Evolutionary conservation across 805 yeast genomes (phyloP).

Genomic region (Nakazawaea peltata): DNA sequence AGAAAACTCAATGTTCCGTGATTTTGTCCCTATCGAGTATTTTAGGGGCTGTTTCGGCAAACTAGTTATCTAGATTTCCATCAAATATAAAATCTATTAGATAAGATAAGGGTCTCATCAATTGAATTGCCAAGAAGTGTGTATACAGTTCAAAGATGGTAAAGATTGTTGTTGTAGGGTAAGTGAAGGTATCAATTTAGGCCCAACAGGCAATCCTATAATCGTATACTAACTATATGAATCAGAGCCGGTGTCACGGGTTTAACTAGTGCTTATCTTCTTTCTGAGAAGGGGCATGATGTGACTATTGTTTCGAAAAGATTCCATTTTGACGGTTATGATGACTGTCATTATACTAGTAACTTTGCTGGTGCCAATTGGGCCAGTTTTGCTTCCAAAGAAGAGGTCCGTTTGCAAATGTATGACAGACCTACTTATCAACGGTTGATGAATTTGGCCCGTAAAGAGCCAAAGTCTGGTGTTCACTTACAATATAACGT

Average conservation of each 20-base stretch:
- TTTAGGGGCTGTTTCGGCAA: too few relatives aligned
- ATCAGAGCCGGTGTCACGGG: slow-evolving; percentile 38
- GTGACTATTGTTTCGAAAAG: slow-evolving; percentile 26
- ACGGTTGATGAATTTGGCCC: slow-evolving; percentile 32
- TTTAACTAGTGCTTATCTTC: slow-evolving; percentile 29
- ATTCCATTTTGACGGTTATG: slow-evolving; percentile 41
- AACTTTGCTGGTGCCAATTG: slow-evolving; percentile 60
- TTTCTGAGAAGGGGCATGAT: slow-evolving; percentile 25
- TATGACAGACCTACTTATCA: slow-evolving; percentile 34
- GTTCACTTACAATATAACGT: slow-evolving; percentile 18
- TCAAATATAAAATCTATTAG: too few relatives aligned
- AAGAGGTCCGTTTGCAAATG: slow-evolving; percentile 22
- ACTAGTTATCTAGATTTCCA: too few relatives aligned
- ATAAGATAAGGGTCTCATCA: background rate
- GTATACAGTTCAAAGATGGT: too few relatives aligned
- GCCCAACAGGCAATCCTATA: too few relatives aligned
- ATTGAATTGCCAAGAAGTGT: too few relatives aligned
- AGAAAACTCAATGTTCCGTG: too few relatives aligned
- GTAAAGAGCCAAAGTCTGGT: slow-evolving; percentile 35
- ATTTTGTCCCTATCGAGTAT: too few relatives aligned
- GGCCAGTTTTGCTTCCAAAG: slow-evolving; percentile 36
- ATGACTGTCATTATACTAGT: slow-evolving; percentile 33
- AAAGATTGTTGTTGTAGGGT: slow-evolving; percentile 6
- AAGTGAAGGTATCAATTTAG: too few relatives aligned
- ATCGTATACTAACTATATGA: too few relatives aligned